Conservation (phyloP, 139 green algal genomes). For the Chlorella sorokiniana region DNA sequence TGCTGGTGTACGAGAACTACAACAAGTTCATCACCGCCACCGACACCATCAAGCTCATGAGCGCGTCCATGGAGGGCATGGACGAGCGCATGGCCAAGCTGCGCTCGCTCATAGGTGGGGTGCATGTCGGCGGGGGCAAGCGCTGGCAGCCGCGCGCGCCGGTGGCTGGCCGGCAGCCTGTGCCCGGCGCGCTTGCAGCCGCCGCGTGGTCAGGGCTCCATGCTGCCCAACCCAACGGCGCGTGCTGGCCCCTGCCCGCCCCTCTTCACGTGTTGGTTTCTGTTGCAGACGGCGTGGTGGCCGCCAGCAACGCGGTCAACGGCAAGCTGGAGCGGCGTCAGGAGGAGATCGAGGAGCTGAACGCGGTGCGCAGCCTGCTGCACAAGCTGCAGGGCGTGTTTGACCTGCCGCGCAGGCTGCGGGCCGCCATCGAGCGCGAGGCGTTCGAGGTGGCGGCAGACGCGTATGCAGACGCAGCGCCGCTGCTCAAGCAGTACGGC, state of each 20-base stretch:
- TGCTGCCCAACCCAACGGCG: background rate
- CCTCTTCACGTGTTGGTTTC: background rate
- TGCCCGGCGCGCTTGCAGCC: background rate
- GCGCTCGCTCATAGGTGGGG: conserved; percentile 23
- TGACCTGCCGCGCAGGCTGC: conserved; percentile 75
- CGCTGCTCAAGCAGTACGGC: conserved; percentile 80
- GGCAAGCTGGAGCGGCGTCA: conserved; percentile 77
- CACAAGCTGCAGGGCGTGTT: conserved; percentile 85
- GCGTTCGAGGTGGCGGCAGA: conserved; percentile 75
- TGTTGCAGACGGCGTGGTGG: conserved; percentile 66
- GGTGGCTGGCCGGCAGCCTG: background rate
- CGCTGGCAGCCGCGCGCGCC: background rate
- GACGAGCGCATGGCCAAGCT: conserved; percentile 45
- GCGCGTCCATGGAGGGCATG: conserved; percentile 70
- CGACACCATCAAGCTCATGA: conserved; percentile 88
- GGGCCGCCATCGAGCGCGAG: conserved; percentile 64
- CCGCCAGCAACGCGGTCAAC: conserved; percentile 78
- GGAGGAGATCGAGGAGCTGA: conserved; percentile 87
- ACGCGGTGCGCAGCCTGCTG: conserved; percentile 76
- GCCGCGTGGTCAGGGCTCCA: too few relatives aligned
- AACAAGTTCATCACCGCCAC: conserved; percentile 98
- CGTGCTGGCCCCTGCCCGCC: background rate
- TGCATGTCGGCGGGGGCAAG: background rate
- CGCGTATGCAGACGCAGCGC: conserved; percentile 74
- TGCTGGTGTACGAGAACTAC: conserved; percentile 99